Evolutionary conservation across 1,139 yeast species (phyloP).

Genomic region (Saccharomycopsis hybrid): DNA sequence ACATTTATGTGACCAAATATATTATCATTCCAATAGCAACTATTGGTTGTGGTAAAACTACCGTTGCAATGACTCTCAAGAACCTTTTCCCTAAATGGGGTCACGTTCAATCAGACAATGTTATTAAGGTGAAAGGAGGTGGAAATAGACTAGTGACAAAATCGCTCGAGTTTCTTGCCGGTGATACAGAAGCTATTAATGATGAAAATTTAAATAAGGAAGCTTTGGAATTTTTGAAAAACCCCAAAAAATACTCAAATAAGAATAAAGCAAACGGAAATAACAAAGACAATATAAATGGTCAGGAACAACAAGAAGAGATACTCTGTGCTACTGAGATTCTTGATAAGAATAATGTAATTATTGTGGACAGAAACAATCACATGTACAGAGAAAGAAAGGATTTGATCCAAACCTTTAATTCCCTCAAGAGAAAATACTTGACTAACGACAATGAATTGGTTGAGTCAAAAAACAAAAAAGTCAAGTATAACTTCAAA

Average conservation of each 20-base stretch:
- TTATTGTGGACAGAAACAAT: conserved; percentile 79
- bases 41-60: conserved; percentile 93
- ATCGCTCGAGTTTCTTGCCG: conserved; percentile 38
- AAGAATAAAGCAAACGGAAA: not conserved
- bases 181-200: conserved; percentile 22
- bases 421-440: conserved; percentile 33
- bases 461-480: conserved; percentile 7
- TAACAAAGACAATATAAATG: conserved; percentile 8
- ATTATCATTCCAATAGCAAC: conserved; percentile 81
- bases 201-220: conserved; percentile 13
- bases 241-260: conserved; percentile 2
- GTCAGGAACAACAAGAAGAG: no score
- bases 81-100: conserved; percentile 59
- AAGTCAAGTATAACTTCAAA: conserved; percentile 30
- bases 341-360: conserved; percentile 36
- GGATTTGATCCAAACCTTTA: conserved; percentile 56
- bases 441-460: conserved; percentile 21
- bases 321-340: not conserved
- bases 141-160: conserved; percentile 46
- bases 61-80: conserved; percentile 57
- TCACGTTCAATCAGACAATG: conserved; percentile 81
- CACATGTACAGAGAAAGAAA: conserved; percentile 64
- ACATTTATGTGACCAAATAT: conserved; percentile 34
- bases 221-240: conserved; percentile 5
- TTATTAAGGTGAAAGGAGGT: conserved; percentile 39